Evolutionary conservation across 768 basidiomycete species (phyloP), one percentile per base, ranked within the genome.

Genomic region (Asterophora lycoperdoides): DNA sequence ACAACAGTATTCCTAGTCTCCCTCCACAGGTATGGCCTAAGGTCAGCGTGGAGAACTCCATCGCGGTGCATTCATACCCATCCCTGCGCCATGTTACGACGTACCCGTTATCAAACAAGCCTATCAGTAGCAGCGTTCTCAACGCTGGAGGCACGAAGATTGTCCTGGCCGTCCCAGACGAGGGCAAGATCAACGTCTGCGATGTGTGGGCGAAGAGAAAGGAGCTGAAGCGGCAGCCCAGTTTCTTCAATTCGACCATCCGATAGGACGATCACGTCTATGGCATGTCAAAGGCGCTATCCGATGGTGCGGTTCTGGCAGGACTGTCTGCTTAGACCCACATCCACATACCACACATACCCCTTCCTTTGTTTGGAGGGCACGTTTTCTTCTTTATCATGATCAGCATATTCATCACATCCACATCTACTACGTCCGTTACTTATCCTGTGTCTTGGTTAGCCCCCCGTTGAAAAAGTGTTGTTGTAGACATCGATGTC

Each of bases 111-210:
- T 71, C 76, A 39, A 69, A 73, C 15, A 67, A 80, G 33, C 76
- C 81, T n/a, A 71, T 89, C 30, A 74, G 76, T 13, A 79, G 79
- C 36, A 78, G 80, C 49, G 68, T 86, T 2, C 54, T 73, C 64
- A 80, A 68, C 71, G 77, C 56, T 60, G 79, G 63, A 66, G 84
- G 63, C 60, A 79, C 65, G 43, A 70, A 67, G 46, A 68, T 82
- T 14, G 75, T 85, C 4, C 70, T 81, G 38, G 81, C 81, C 1
- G 75, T 80, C 1, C 80, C 83, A 4, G 75, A 73, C 26, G 84
- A 87, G 63, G 76, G 74, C 59, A 84, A 84, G 61, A 60, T 87
- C 47, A 82, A 80, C 66, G 75, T 84, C 35, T 83, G 77, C 71
- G 81, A 78, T 41, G 69, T 76, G 8, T 80, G 77, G 77, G 69